These are phyloP conservation scores for Anthracocystis setariae DNA, from an alignment of 1,284 basidiomycete species.

Conservation along the genomic window DNA sequence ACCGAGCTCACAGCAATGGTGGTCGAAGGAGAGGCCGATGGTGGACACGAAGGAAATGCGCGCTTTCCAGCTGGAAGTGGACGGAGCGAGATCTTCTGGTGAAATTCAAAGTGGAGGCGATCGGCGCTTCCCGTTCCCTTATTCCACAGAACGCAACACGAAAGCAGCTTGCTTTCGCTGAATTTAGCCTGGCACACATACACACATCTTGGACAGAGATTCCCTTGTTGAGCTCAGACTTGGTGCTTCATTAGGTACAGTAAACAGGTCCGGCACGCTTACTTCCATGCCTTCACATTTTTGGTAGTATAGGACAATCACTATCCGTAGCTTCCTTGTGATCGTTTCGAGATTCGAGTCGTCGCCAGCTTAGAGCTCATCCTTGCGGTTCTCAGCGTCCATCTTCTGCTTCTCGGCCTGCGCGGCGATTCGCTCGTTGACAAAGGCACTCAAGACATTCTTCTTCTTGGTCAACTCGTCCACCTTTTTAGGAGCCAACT, in stretches of 20 bases:
- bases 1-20: neutral
- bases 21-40: neutral
- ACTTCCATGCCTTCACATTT: too few species aligned
- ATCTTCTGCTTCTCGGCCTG: conserved; percentile 48
- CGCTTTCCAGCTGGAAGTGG: neutral
- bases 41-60: neutral
- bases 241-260: too few species aligned
- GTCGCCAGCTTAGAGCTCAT: conserved; percentile 26
- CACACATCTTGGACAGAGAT: too few species aligned
- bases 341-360: too few species aligned
- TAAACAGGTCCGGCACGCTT: too few species aligned
- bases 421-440: conserved; percentile 52
- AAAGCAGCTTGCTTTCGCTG: neutral
- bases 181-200: too few species aligned
- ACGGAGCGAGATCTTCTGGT: conserved; percentile 2
- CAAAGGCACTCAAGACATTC: conserved; percentile 84
- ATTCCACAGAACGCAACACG: neutral
- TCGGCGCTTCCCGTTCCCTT: neutral
- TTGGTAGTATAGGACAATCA: too few species aligned
- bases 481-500: conserved; percentile 79
- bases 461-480: conserved; percentile 93
- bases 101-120: conserved; percentile 3
- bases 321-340: too few species aligned
- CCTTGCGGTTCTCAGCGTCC: conserved; percentile 37
- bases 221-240: too few species aligned